A percentile compares a stretch with the other conserved stretches of the same genome.
Evolutionary conservation across 176 grass and related monocot genomes (phyloP).

Genomic region (Themeda triandra): DNA sequence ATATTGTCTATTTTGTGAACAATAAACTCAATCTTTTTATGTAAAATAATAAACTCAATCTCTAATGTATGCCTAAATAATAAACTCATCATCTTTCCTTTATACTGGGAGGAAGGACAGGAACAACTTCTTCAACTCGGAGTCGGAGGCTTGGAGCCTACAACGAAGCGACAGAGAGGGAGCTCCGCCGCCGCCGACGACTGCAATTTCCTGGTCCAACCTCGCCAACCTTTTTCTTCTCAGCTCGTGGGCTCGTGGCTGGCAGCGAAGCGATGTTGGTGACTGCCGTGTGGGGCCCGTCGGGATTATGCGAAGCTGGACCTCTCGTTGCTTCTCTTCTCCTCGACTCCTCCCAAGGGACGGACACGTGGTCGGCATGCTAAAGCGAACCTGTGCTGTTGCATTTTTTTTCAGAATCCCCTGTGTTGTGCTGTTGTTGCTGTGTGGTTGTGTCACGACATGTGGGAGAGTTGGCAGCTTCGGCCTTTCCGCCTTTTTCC

Average conservation of each 20-base stretch:
- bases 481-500: too few species aligned
- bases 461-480: too few species aligned
- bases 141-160: not conserved
- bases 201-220: not conserved
- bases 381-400: not conserved
- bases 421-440: too few species aligned
- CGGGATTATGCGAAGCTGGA: not conserved
- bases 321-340: not conserved
- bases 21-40: too few species aligned
- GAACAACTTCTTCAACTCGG: not conserved
- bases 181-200: not conserved
- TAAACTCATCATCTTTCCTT: too few species aligned
- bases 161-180: not conserved
- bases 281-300: not conserved
- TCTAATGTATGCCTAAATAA: too few species aligned
- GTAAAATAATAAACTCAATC: too few species aligned
- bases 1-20: too few species aligned
- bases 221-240: not conserved
- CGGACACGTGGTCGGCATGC: slow-evolving; percentile 26
- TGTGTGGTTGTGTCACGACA: too few species aligned
- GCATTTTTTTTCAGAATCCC: too few species aligned
- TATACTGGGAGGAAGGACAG: not conserved
- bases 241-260: not conserved
- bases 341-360: not conserved
- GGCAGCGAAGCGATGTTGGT: not conserved